Evolutionary conservation across 2,329 filamentous ascomycete genomes (phyloP), one percentile per base, ranked within the genome.

Genomic region (Penicillium sp.): DNA sequence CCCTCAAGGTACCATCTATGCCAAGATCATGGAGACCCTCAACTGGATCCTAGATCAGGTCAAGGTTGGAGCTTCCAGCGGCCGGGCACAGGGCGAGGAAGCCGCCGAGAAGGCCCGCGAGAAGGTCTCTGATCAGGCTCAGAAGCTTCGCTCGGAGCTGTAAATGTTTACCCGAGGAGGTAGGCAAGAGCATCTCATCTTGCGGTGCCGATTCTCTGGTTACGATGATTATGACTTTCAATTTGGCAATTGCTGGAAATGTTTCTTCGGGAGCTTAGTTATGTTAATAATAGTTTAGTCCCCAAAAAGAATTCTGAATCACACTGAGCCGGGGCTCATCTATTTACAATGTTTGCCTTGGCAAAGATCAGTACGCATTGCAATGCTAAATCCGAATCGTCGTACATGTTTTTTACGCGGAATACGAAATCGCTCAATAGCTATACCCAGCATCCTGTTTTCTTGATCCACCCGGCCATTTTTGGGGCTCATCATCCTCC

Each of bases 1-100:
- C 25, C 86, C 88, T 12, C 72, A 79, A 44, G 81, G 77, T 44
- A 87, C 85, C 6, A 70, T 89, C 42, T 80, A 83, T 55, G 84
- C 83, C 64, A 86, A 85, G 69, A 60, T 88, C 49, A 68, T 72
- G 57, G 67, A 71, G 35, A 66, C 68, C 37, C 59, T 70, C 20
- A 66, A 76, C 56, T 80, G 77, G 77, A 58, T 75, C 23, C 47
- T 77, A 49, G 71, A 75, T 31, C 75, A 79, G 61, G 53, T 79
- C 46, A 75, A 70, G 61, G 66, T 76, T 31, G 76, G 75, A 28
- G 73, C 74, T 42, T 66, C 73, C n/a, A 70, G 68, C 47, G 76
- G 75, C 31, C 67, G 72, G 27, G 71, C 72, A 29, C 67, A 78
- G 55, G 75, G 71, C n/a, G 69, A 78, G 57, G 74, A 76, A 49